Evolutionary conservation across 768 basidiomycete species (phyloP), one percentile per base, ranked within the genome.

Genomic region (Amanita exitialis): DNA sequence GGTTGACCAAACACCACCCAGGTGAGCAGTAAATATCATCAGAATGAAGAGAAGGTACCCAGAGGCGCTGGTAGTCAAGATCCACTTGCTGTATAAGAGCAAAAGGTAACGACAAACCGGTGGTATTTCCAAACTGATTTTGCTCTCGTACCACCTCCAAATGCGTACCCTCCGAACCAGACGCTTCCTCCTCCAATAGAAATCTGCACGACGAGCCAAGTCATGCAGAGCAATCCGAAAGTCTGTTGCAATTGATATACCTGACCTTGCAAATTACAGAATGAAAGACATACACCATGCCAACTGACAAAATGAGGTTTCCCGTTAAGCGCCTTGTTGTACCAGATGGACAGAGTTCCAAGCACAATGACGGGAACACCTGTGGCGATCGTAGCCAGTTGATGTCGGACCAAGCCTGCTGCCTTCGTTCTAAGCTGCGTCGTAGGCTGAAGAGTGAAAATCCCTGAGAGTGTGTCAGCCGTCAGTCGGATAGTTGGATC

Each of bases 51-150:
- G 63, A 15, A 82, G 43, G 57, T 92, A 92, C 7, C 90, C 90
- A 0, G 85, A 88, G 15, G 84, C 54, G 55, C 86, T 84, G 45
- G 49, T 34, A 6, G 45, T 32, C 28, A 43, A 32, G 38, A 54
- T 37, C 48, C 27, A 32, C 27, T 28, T 46, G 47, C 44, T 3
- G 23, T 16, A 51, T 38, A 28, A 41, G 10, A 13, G 18, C 16
- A 48, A 21, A 28, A 12, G 34, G 41, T 23, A n/a, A 21, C 25
- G 27, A 42, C 64, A 37, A 54, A 81, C 83, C 90, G 69, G 59
- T 93, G 90, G 56, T 88, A 91, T 62, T 90, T 92, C 84, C 89
- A 92, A 16, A 90, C 53, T 1, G 68, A 62, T 62, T 87, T 91
- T 12, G 88, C 86, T 61, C 77, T 82, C 39, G 70, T 63, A 12